Evolutionary conservation across 1,139 yeast species (phyloP).

Genomic region (Blastobotrys raffinosifermentans): DNA sequence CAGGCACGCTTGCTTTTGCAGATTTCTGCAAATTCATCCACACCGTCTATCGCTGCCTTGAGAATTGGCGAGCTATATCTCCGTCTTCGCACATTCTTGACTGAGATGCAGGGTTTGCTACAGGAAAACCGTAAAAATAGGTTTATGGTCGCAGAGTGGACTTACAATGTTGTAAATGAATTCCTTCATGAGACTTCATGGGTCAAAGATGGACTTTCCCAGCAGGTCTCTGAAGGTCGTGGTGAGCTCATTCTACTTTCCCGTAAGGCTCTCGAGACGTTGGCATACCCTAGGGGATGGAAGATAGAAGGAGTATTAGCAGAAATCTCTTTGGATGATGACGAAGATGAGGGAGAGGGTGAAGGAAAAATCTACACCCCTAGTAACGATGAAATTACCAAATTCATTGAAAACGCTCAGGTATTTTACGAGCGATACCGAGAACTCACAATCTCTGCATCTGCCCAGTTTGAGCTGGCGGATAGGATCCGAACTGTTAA

Average conservation of each 20-base stretch:
- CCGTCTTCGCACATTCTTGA: conserved; percentile 37
- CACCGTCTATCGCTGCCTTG: conserved; percentile 35
- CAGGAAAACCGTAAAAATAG: conserved; percentile 21
- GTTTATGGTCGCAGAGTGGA: conserved; percentile 32
- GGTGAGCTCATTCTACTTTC: conserved; percentile 35
- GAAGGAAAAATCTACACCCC: conserved; percentile 14
- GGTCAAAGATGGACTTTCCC: conserved; percentile 26
- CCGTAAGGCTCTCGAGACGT: conserved; percentile 32
- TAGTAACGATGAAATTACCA: conserved; percentile 16
- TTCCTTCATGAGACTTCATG: conserved; percentile 25
- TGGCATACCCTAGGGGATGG: conserved; percentile 33
- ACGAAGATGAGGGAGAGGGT: conserved; percentile 12
- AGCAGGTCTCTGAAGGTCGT: conserved; percentile 33
- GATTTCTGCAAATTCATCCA: conserved; percentile 28
- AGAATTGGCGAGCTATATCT: conserved; percentile 30
- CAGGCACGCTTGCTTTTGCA: conserved; percentile 35
- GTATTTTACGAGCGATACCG: conserved; percentile 34
- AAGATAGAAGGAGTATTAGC: conserved; percentile 40
- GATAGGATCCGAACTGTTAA: conserved; percentile 61
- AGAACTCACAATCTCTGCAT: conserved; percentile 41
- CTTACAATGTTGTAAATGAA: conserved; percentile 30
- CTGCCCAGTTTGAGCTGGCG: conserved; percentile 44
- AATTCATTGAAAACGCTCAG: conserved; percentile 23
- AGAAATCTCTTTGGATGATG: conserved; percentile 32
- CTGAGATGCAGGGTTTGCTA: conserved; percentile 35